Evolutionary conservation across 345 rosid species (phyloP).

Genomic region (Corymbia maculata): DNA sequence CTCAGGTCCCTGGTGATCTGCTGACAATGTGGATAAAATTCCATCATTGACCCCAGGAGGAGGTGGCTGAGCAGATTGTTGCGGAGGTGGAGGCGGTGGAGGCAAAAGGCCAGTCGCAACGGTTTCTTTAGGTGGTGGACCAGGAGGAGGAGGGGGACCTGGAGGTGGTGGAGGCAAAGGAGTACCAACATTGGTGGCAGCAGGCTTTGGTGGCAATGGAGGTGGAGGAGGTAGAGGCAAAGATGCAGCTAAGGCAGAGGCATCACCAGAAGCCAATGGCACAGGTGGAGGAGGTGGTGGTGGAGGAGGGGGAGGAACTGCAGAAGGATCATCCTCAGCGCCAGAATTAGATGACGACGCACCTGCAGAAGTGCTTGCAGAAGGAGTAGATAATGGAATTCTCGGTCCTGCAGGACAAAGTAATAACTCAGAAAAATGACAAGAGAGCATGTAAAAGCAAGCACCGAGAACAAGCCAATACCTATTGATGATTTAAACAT

Average conservation of each 20-base stretch:
- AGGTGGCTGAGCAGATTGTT: conserved; percentile 45
- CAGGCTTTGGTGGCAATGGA: conserved; percentile 71
- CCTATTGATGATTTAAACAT: conserved; percentile 92
- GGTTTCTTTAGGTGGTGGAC: conserved; percentile 76
- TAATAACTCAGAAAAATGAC: conserved; percentile 1
- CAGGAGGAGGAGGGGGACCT: conserved; percentile 89
- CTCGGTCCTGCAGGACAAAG: conserved; percentile 53
- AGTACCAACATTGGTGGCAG: conserved; percentile 24
- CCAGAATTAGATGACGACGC: conserved; percentile 55
- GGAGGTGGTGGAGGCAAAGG: conserved; percentile 59
- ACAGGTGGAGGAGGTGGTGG: conserved; percentile 72
- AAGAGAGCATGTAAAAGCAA: not conserved
- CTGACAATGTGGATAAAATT: conserved; percentile 23
- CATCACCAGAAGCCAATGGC: conserved; percentile 23
- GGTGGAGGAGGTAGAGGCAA: conserved; percentile 89
- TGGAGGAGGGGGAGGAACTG: conserved; percentile 58
- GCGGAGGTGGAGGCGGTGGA: conserved; percentile 65
- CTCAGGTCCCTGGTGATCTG: conserved; percentile 35
- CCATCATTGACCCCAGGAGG: conserved; percentile 45
- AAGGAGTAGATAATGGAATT: conserved; percentile 58
- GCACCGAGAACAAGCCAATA: conserved; percentile 2
- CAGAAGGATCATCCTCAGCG: conserved; percentile 47
- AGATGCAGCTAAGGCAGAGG: conserved; percentile 31
- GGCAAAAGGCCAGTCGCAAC: conserved; percentile 31
- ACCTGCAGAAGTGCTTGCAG: conserved; percentile 48